These are phyloP conservation scores for Entomortierella chlamydospora DNA, from an alignment of 192 early-diverging fungal species.

Conservation along the genomic window DNA sequence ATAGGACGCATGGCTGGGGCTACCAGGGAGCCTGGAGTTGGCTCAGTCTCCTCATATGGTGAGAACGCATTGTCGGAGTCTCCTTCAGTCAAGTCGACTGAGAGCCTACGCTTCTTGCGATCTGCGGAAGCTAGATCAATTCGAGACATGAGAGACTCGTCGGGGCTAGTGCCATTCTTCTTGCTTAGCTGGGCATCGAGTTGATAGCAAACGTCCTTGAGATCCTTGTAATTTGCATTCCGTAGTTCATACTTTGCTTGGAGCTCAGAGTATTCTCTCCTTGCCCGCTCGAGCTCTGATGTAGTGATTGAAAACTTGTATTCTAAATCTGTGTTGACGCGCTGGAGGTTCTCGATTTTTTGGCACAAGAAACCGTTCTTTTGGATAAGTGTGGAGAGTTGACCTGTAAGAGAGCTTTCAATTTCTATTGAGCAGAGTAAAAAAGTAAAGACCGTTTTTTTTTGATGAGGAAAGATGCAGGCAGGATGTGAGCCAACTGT, in stretches of 20 bases:
- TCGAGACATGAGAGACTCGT: slow-evolving; percentile 45
- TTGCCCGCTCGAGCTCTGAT: slow-evolving; percentile 47
- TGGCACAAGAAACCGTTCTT: slow-evolving; percentile 55
- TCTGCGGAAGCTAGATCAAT: slow-evolving; percentile 28
- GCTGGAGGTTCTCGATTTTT: slow-evolving; percentile 54
- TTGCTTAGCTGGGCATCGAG: slow-evolving; percentile 48
- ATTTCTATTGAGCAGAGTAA: slow-evolving; percentile 25
- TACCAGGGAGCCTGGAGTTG: slow-evolving; percentile 11
- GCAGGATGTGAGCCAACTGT: too few species aligned
- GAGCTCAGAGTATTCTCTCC: slow-evolving; percentile 42
- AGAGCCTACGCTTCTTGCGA: slow-evolving; percentile 44
- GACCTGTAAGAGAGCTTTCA: slow-evolving; percentile 43
- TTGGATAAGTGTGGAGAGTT: slow-evolving; percentile 48
- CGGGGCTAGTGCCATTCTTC: slow-evolving; percentile 37
- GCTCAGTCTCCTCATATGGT: slow-evolving; percentile 36
- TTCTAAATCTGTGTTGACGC: slow-evolving; percentile 47
- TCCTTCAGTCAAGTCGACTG: slow-evolving; percentile 37
- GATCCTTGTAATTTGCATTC: slow-evolving; percentile 46
- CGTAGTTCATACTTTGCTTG: slow-evolving; percentile 53
- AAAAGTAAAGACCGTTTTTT: not conserved
- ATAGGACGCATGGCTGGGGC: slow-evolving; percentile 21
- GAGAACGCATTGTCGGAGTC: slow-evolving; percentile 41
- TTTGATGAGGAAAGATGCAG: too few species aligned
- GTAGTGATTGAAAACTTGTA: slow-evolving; percentile 55
- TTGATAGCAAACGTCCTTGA: slow-evolving; percentile 54